These are phyloP conservation scores for Populus trichocarpa DNA, from an alignment of 441 rosid species.

Conservation along the genomic window DNA sequence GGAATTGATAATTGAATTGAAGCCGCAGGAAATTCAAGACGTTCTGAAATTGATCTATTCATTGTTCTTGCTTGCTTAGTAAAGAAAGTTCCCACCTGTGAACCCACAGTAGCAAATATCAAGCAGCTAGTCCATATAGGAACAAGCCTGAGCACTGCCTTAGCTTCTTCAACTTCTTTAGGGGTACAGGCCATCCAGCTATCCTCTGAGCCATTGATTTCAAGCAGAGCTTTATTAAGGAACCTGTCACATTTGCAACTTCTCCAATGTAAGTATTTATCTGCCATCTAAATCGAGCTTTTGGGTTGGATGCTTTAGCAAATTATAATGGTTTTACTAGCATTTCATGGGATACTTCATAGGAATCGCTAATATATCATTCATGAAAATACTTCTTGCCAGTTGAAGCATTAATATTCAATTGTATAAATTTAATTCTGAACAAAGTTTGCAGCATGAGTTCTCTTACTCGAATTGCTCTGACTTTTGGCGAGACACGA, in stretches of 20 bases:
- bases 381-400: no score
- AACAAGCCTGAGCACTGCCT: constrained; percentile 49
- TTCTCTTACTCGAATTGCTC: constrained; percentile 39
- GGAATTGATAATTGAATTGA: constrained; percentile 52
- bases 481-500: constrained; percentile 19
- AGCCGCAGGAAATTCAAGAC: constrained; percentile 52
- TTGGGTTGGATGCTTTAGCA: background rate
- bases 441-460: background rate
- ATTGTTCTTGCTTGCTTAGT: constrained; percentile 75
- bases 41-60: constrained; percentile 46
- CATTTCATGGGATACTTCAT: background rate
- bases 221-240: constrained; percentile 59
- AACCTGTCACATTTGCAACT: constrained; percentile 25
- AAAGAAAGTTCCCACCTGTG: constrained; percentile 61
- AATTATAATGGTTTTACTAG: background rate
- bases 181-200: constrained; percentile 27
- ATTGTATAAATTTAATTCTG: no score
- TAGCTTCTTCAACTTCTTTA: constrained; percentile 60
- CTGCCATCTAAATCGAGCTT: no score
- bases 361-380: background rate
- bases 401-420: no score
- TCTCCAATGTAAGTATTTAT: no score
- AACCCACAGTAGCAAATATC: constrained; percentile 47
- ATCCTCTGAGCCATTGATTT: constrained; percentile 40
- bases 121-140: constrained; percentile 62